Conservation (phyloP, 257 asterid genomes). For the Apocynum venetum region DNA sequence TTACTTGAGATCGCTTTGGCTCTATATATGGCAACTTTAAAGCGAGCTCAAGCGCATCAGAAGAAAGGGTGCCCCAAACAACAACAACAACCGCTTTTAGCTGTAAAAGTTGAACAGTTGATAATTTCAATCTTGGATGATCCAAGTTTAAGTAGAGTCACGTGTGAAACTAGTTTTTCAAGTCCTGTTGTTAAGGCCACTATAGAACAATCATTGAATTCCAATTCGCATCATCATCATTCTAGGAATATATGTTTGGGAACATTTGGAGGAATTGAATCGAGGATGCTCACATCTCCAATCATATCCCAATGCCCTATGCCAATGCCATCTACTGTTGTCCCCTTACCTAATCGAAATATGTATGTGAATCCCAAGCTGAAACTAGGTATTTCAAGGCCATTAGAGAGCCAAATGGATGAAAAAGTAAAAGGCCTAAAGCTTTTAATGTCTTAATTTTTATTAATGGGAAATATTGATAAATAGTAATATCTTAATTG, state of each 20-base stretch:
- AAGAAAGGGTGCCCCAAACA: slow-evolving; percentile 85
- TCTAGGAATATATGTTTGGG: slow-evolving; percentile 30
- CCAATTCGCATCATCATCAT: slow-evolving; percentile 22
- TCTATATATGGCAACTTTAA: slow-evolving; percentile 85
- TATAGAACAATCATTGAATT: slow-evolving; percentile 58
- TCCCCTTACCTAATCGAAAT: slow-evolving; percentile 32
- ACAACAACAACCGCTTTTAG: slow-evolving; percentile 85
- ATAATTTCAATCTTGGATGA: slow-evolving; percentile 81
- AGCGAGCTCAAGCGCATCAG: slow-evolving; percentile 90
- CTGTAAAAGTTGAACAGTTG: slow-evolving; percentile 83
- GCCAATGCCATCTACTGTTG: slow-evolving; percentile 10
- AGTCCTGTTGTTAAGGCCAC: slow-evolving; percentile 84
- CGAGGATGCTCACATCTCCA: slow-evolving; percentile 34
- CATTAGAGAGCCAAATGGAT: slow-evolving; percentile 34
- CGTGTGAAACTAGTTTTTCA: slow-evolving; percentile 89
- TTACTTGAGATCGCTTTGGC: slow-evolving; percentile 73
- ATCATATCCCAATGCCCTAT: slow-evolving; percentile 17
- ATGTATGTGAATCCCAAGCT: slow-evolving; percentile 62
- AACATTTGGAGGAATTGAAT: slow-evolving; percentile 40
- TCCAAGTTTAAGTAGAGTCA: slow-evolving; percentile 82
- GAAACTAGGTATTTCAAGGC: slow-evolving; percentile 28
- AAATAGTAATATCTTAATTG: no score
- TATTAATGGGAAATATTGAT: no score
- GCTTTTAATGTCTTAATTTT: no score
- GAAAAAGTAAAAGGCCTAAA: slow-evolving; percentile 29